Base-by-base conservation (phyloP, 2,329 filamentous ascomycete genomes). In the Colletotrichum sp. region DNA sequence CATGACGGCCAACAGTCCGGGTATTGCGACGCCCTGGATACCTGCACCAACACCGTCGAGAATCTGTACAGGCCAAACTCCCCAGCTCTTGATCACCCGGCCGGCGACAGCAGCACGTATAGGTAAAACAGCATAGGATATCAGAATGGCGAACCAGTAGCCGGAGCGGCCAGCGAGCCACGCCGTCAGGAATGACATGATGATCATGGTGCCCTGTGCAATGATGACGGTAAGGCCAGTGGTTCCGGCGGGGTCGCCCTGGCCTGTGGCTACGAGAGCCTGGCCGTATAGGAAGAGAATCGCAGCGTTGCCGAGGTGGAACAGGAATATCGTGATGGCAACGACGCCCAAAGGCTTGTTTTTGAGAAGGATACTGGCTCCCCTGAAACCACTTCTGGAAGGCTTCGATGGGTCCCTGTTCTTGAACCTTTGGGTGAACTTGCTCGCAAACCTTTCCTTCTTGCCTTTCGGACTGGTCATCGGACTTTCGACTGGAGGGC, bases 191-290 rank as follows among this genome's bases (percentile, higher is more conserved):
- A 75, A 15, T 6, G 69, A 75, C 8, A 75, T 38, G 30, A 67
- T 38, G 36, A 75, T 57, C 73, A 75, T 75, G 8, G 73, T 72
- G 3, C 73, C 73, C 55, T 75, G 73, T 4, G 69, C 55, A 13
- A 72, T 75, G 63, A 75, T 75, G 13, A 75, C 73, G 8, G 73
- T 75, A 4, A 75, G 32, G 3, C 73, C 73, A 10, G 73, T 75
- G 4, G 73, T 75, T n/a, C 69, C 57, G 24, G 73, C 73, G 4
- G 73, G 69, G 3, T 75, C 63, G 15, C 73, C 73, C 30, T 75
- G 24, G 24, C 73, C 73, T 5, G 63, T 58, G 6, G 73, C 73
- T 16, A 75, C 73, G 16, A 72, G 70, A 21, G 63, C 73, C 15
- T 75, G 73, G 6, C 73, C 69, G 63, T 75, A 75, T 4, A 75